Evolutionary conservation across 768 basidiomycete species (phyloP).

Genomic region (Panus rudis): DNA sequence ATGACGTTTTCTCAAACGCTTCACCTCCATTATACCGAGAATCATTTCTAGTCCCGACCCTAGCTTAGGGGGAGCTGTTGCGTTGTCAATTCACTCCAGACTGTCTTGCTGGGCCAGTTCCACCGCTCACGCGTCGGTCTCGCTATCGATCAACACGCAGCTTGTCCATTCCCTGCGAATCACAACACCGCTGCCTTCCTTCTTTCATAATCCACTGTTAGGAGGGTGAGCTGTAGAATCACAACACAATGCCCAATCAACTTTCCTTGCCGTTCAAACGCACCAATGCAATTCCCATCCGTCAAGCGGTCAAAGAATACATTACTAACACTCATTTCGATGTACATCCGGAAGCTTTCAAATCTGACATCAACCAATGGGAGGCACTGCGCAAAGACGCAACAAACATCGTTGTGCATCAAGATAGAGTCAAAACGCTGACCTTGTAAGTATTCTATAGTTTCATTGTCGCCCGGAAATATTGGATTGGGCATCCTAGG

Average conservation of each 20-base stretch:
- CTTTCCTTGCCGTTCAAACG: slow-evolving; percentile 70
- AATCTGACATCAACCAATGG: slow-evolving; percentile 68
- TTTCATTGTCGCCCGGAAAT: slow-evolving; percentile 2
- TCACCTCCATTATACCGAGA: too few species aligned
- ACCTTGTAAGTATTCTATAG: slow-evolving; percentile 45
- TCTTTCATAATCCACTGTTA: too few species aligned
- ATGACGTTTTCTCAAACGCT: too few species aligned
- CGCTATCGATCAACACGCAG: too few species aligned
- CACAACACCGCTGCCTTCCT: too few species aligned
- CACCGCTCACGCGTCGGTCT: too few species aligned
- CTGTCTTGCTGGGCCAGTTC: too few species aligned
- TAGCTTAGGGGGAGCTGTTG: too few species aligned
- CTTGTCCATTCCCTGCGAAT: too few species aligned
- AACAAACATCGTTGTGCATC: slow-evolving; percentile 43
- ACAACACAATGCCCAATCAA: slow-evolving; percentile 67
- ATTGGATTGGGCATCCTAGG: slow-evolving; percentile 42
- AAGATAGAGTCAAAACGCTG: slow-evolving; percentile 44
- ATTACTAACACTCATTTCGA: slow-evolving; percentile 56
- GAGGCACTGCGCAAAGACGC: slow-evolving; percentile 55
- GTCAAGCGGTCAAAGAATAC: slow-evolving; percentile 51
- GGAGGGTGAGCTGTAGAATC: too few species aligned
- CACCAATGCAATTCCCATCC: slow-evolving; percentile 50
- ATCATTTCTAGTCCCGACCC: too few species aligned
- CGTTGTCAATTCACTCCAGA: too few species aligned
- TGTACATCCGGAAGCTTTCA: slow-evolving; percentile 81